A percentile compares a stretch with the other conserved stretches of the same genome.
Conservation (phyloP, 192 early-diverging fungal genomes). For the Dispira parvispora region DNA sequence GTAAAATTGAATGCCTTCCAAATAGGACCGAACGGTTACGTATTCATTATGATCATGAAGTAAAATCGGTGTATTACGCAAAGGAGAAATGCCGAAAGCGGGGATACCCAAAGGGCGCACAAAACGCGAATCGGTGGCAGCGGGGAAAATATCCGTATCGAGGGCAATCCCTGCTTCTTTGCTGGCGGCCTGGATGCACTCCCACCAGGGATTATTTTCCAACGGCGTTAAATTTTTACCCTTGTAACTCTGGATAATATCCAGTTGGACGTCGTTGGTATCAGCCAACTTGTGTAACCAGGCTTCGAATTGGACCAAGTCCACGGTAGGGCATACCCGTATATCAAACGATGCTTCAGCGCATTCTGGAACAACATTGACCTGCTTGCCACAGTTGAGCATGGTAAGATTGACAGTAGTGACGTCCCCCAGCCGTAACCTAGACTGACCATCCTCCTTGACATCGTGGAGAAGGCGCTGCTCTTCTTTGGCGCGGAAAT, state of each 20-base stretch:
- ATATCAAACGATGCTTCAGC: conserved; percentile 56
- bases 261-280: conserved; percentile 32
- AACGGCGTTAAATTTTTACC: conserved; percentile 34
- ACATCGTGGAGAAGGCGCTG: conserved; percentile 41
- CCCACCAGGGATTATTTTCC: conserved; percentile 52
- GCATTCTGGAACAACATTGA: conserved; percentile 64
- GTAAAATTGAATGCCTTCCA: conserved; percentile 64
- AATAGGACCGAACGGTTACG: conserved; percentile 52
- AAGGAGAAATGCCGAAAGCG: conserved; percentile 66
- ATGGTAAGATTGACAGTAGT: conserved; percentile 68
- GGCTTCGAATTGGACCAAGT: conserved; percentile 41
- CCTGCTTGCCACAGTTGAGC: conserved; percentile 52
- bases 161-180: conserved; percentile 33
- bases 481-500: conserved; percentile 33
- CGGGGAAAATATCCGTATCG: conserved; percentile 69
- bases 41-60: conserved; percentile 81
- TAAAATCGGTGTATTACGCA: conserved; percentile 58
- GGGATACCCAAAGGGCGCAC: conserved; percentile 58
- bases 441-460: conserved; percentile 28
- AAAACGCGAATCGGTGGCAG: conserved; percentile 65
- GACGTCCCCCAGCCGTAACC: conserved; percentile 52
- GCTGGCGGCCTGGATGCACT: conserved; percentile 33
- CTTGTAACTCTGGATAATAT: conserved; percentile 43
- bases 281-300: conserved; percentile 17
- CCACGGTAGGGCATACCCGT: conserved; percentile 48